Evolutionary conservation across 805 yeast species (phyloP), one percentile per base, ranked within the genome.

Genomic region (Yueomyces sp.): DNA sequence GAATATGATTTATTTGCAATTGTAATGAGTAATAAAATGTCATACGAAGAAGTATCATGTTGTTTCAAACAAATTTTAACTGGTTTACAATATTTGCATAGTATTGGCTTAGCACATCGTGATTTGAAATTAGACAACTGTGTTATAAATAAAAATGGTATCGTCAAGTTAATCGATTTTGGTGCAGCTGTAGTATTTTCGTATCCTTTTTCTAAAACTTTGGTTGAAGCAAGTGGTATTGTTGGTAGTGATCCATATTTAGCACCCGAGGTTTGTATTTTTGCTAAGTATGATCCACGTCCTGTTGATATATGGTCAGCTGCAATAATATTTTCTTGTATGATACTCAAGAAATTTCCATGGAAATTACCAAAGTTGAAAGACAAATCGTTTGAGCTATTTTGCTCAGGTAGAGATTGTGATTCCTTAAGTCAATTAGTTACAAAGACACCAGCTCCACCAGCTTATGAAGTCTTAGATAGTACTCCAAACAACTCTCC

Each of bases 291-390:
- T 54, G 90, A 83, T 58, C 94, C 95, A 11, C 71, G 92, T 48
- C 94, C 95, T 1, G 92, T 85, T 5, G 95, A 85, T 64, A 75
- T 86, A 37, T 85, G 95, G 95, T 82, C 94, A 5, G 78, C 77
- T 36, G 94, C 94, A 5, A 85, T 85, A 47, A 82, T 85, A 39
- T 83, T 81, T 62, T 81, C 90, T 53, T 85, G 95, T 67, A 85
- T 86, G 94, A 74, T 83, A 46, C 69, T 85, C 60, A 80, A 85
- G 56, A 81, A 85, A 64, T 85, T 85, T 64, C 95, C 95, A 5
- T 85, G 95, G 95, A 85, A 83, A 57, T 83, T 84, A 3, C 95
- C 95, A 4, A 80, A 83, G 53, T 62, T 76, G 42, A 67, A 81
- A 37, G 95, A 86, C 61, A 74, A 77, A 49, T 79, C 88, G 47